Base-by-base conservation (phyloP, 345 rosid species). In the Salix brachista region DNA sequence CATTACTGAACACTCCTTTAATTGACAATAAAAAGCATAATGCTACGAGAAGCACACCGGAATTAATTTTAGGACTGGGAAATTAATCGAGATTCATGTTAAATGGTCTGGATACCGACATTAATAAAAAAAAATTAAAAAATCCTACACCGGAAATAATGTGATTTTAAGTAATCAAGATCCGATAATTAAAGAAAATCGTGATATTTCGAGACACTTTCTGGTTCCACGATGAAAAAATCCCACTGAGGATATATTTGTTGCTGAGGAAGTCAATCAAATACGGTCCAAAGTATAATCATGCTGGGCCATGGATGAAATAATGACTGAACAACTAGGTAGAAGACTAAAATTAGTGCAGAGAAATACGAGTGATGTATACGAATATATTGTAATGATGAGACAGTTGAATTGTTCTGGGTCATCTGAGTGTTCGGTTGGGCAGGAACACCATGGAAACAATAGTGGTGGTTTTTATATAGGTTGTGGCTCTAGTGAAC, bases 31-130 rank as follows among this genome's bases (percentile, higher is more conserved):
- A 32, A 32, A 32, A 32, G 34, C 34, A 32, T 32, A 32, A 32
- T 3, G 34, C 34, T 32, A 32, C 34, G 34, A 32, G 34, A 32
- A 32, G 34, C 34, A 32, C 34, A 32, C 34, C n/a, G n/a, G n/a
- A n/a, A 0, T 30, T 30, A 30, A 30, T 2, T 30, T 30, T n/a
- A n/a, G n/a, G n/a, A n/a, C n/a, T n/a, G n/a, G n/a, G 0, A 2
- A 30, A 30, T 30, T 30, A 30, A 30, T 30, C 32, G 4, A 30
- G 0, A 30, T 30, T 2, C 0, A 30, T 30, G 2, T 30, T 30
- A 30, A 30, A 0, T 30, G 4, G 0, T 0, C 0, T 2, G 32
- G 0, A 30, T 30, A 30, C 0, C 32, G 0, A 30, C 0, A 30
- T 30, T 30, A 30, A 30, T 30, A 30, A 30, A 30, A 30, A 28